Percentiles rank a stretch among this genome's conserved stretches.
Evolutionary conservation across 352 stramenopile species (phyloP).

Genomic region (Phytophthora litchii): DNA sequence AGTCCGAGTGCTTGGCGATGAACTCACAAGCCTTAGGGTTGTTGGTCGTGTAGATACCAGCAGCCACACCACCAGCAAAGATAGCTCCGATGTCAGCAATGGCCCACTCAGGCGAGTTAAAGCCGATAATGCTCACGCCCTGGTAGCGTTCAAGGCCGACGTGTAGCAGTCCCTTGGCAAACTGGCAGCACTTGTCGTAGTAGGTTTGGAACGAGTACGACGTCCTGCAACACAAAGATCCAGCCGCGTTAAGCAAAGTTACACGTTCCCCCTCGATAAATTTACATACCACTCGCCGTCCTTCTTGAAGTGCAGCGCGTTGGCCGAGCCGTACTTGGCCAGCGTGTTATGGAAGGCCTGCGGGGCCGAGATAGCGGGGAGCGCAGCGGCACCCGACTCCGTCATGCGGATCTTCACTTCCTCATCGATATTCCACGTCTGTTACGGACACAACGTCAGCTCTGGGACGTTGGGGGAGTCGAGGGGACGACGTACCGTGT

Average conservation of each 20-base stretch:
- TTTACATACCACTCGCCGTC: conserved; percentile 71
- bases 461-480: not conserved
- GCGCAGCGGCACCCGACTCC: conserved; percentile 51
- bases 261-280: not conserved
- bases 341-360: conserved; percentile 71
- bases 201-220: conserved; percentile 77
- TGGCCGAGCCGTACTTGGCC: conserved; percentile 53
- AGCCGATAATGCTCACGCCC: conserved; percentile 90
- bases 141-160: conserved; percentile 76
- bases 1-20: conserved; percentile 94
- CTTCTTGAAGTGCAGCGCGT: conserved; percentile 71
- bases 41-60: conserved; percentile 98
- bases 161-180: conserved; percentile 83
- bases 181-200: conserved; percentile 75
- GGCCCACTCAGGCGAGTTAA: conserved; percentile 93
- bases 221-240: conserved; percentile 37
- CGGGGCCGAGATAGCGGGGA: conserved; percentile 53
- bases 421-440: conserved; percentile 89
- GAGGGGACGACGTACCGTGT: conserved; percentile 40
- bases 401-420: conserved; percentile 79
- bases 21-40: conserved; percentile 90
- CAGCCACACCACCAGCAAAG: conserved; percentile 90
- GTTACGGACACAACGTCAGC: conserved; percentile 3
- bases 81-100: conserved; percentile 94
- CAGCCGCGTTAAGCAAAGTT: not conserved